Evolutionary conservation across 1,139 yeast species (phyloP), one percentile per base, ranked within the genome.

Genomic region (Wickerhamomyces sp.): DNA sequence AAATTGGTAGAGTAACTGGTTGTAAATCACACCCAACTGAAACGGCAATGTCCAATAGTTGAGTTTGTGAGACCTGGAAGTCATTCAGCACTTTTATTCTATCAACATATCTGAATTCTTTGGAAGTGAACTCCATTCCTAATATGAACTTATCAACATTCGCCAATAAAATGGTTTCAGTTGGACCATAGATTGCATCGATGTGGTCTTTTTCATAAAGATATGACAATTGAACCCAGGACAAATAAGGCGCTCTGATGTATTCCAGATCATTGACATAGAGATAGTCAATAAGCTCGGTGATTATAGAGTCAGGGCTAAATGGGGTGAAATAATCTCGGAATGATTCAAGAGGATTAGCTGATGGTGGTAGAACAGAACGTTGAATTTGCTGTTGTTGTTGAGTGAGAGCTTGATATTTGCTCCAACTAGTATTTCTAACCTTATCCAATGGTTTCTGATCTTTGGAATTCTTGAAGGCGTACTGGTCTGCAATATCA

Each of bases 121-220:
- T 77, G 31, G 76, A 71, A 46, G 76, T 80, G 52, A 81, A 76
- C 52, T 87, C 95, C 75, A 89, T 75, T 26, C 84, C 80, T 42
- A 84, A 65, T 48, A 91, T 82, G 49, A 89, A 81, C 56, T 79
- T 85, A 50, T 85, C 94, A 36, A 86, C 75, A 14, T 78, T 72
- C 7, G 71, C 69, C 46, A 78, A 64, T 61, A 91, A 69, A 41
- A 91, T 68, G 40, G 82, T 73, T 57, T 93, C 98, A 2, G 91
- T 82, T 10, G 96, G 85, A 1, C 95, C 95, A 63, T 81, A 89
- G 35, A 91, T 78, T 1, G 87, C 81, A 63, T 91, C 95, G 45
- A 91, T 77, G 37, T 74, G 65, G 3, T 69, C 72, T 30, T 66
- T 61, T 42, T 68, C 73, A 52, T 76, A 71, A 57, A 91, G 68